Base-by-base conservation (phyloP, 768 basidiomycete genomes). In the Cytidiella melzeri region DNA sequence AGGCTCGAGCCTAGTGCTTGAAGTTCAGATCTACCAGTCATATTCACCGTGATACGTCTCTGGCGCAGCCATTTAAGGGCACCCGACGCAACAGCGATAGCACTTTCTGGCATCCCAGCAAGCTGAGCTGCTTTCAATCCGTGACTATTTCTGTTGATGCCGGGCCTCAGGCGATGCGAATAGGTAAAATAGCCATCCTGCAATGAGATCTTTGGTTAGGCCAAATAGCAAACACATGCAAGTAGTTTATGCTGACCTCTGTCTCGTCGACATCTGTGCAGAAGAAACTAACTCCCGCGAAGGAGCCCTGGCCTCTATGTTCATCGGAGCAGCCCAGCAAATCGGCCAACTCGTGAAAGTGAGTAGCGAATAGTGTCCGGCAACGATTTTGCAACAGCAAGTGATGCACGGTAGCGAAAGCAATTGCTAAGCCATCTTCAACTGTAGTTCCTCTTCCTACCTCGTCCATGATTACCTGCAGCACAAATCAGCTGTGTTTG, bases 391-490 rank as follows among this genome's bases (percentile, higher is more conserved):
- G 75, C 28, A 77, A 69, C 34, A 81, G 67, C 18, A 97, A 75
- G 64, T 97, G 84, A 58, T 94, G 84, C 27, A 94, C 74, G 2
- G 91, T 83, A 5, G 91, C 89, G 60, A 92, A 97, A 15, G 96
- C 94, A 44, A 98, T 90, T 0, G 95, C 92, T 12, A 97, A 66
- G 9, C 95, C 95, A 59, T 96, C 94, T 52, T 81, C 81, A 6
- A 93, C 82, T 0, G 93, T 93, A 4, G 95, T 98, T 27, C 95
- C 95, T 57, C 95, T 73, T 5, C 95, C 95, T n/a, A 99, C 93
- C 71, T 99, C 95, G 63, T 99, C 95, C 91, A 99, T 94, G 54
- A 99, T 94, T n/a, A 98, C 87, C 91, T 93, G 57, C 1, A 20
- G 11, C 10, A 34, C 20, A n/a, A 28, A 24, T 9, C 11, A 6